phyloP scores from a whole-genome alignment of 148 eudicot genomes.

The Nepenthes mirabilis region DNA sequence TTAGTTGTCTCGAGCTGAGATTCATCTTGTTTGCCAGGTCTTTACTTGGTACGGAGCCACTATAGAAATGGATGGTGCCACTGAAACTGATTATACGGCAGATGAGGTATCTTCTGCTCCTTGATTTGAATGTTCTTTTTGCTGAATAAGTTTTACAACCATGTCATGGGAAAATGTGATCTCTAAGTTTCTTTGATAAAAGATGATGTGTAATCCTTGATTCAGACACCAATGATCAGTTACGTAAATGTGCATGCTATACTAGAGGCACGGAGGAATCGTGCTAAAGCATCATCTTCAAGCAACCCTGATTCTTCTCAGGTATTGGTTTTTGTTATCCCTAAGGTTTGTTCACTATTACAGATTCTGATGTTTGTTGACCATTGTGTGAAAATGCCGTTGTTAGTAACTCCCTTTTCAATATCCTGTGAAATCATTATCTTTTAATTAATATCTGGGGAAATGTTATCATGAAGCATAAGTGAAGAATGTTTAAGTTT shows the following conservation, averaged over 20 bases:
- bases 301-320: slow-evolving; percentile 56
- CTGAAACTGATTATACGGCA: slow-evolving; percentile 91
- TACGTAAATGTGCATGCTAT: slow-evolving; percentile 95
- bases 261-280: slow-evolving; percentile 76
- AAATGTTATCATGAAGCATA: too few species aligned
- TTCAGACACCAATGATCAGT: slow-evolving; percentile 92
- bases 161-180: background rate
- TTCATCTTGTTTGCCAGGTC: slow-evolving; percentile 31
- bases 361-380: background rate
- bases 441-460: too few species aligned
- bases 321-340: slow-evolving; percentile 24
- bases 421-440: too few species aligned
- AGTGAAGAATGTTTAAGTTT: too few species aligned
- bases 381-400: background rate
- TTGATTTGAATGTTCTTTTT: slow-evolving; percentile 1
- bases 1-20: background rate
- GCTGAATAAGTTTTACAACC: background rate
- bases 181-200: background rate
- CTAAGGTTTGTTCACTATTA: too few species aligned
- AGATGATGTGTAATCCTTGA: slow-evolving; percentile 7
- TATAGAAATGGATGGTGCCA: slow-evolving; percentile 74
- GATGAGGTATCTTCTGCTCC: slow-evolving; percentile 57
- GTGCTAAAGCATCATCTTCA: slow-evolving; percentile 70
- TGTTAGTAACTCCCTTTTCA: background rate
- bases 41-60: slow-evolving; percentile 98